A percentile compares a stretch with the other conserved stretches of the same genome.
phyloP scores from a whole-genome alignment of 129 eudicot species.

The Glebionis coronaria region DNA sequence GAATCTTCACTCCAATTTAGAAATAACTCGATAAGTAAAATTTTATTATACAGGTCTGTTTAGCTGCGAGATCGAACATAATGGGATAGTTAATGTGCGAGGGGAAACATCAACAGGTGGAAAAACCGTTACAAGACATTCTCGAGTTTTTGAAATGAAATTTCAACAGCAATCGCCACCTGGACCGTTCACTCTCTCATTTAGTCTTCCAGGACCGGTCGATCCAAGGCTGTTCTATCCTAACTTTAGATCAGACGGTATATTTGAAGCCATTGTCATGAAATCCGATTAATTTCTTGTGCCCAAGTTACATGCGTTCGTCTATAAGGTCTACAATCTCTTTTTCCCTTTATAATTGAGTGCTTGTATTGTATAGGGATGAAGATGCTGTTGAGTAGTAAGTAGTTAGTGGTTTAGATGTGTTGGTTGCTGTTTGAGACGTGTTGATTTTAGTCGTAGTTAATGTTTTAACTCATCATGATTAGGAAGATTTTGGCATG shows the following conservation, averaged over 20 bases:
- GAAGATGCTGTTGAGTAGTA: constrained; percentile 9
- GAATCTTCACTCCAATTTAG: background rate
- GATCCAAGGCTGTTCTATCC: constrained; percentile 80
- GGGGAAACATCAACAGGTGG: constrained; percentile 81
- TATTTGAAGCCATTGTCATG: constrained; percentile 71
- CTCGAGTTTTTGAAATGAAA: constrained; percentile 71
- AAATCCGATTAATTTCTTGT: constrained; percentile 41
- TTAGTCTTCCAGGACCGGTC: constrained; percentile 80
- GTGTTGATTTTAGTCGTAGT: no score
- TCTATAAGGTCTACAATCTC: background rate
- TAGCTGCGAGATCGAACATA: constrained; percentile 67
- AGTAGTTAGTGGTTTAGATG: background rate
- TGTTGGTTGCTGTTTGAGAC: constrained; percentile 1
- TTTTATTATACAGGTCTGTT: constrained; percentile 53
- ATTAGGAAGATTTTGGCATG: no score
- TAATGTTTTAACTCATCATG: no score
- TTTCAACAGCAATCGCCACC: constrained; percentile 70
- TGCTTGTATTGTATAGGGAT: constrained; percentile 17
- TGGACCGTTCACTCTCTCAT: constrained; percentile 69
- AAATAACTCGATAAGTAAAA: background rate
- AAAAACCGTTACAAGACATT: constrained; percentile 48
- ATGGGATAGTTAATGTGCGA: constrained; percentile 57
- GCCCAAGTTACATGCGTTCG: background rate
- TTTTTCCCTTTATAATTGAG: background rate
- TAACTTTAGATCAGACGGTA: constrained; percentile 75